A percentile compares a stretch with the other conserved stretches of the same genome.
These are phyloP conservation scores for Starmera caribaea DNA, from an alignment of 805 yeast genomes.

Conservation along the genomic window DNA sequence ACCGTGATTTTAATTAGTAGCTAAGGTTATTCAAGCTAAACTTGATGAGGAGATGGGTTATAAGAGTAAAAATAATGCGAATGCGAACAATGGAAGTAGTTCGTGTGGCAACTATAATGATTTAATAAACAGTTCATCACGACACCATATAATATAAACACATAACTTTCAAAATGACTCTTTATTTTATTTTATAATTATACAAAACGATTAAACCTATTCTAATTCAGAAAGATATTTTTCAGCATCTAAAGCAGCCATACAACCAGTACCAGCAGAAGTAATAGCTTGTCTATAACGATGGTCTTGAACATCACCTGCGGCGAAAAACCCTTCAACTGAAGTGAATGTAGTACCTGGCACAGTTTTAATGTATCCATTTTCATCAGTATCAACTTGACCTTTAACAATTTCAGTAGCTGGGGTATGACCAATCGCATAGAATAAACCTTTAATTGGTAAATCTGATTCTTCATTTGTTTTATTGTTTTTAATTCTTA, in stretches of 20 bases:
- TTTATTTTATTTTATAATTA: not conserved
- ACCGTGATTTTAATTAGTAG: too few species aligned
- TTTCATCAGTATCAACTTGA: slow-evolving; percentile 72
- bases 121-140: too few species aligned
- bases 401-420: slow-evolving; percentile 76
- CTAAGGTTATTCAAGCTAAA: too few species aligned
- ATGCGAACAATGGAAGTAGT: too few species aligned
- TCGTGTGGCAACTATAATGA: too few species aligned
- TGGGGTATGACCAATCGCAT: slow-evolving; percentile 96
- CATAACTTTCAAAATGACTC: not conserved
- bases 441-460: slow-evolving; percentile 84
- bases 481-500: slow-evolving; percentile 60
- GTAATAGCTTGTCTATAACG: slow-evolving; percentile 98
- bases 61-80: too few species aligned
- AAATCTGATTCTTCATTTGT: slow-evolving; percentile 63
- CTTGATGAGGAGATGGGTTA: too few species aligned
- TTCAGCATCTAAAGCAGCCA: slow-evolving; percentile 97
- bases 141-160: too few species aligned
- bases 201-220: slow-evolving; percentile 8
- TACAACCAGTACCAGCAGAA: slow-evolving; percentile 99
- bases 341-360: slow-evolving; percentile 89
- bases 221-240: slow-evolving; percentile 59
- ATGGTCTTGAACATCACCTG: slow-evolving; percentile 98
- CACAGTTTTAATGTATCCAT: slow-evolving; percentile 79
- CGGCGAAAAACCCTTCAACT: slow-evolving; percentile 89